Base-by-base conservation (phyloP, 75 land plant species). In the Selaginella moellendorffii region DNA sequence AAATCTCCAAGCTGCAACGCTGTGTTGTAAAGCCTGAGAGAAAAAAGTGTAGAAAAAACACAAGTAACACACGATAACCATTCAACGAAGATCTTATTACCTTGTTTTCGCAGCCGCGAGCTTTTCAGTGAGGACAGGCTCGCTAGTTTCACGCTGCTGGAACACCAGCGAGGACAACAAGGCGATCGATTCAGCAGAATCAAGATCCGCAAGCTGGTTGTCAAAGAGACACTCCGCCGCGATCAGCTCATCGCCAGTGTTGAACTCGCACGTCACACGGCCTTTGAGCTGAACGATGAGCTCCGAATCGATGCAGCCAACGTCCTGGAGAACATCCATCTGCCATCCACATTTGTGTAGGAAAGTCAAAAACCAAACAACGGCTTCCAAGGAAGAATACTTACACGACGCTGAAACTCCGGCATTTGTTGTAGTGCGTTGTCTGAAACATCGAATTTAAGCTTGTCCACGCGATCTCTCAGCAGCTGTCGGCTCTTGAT, bases 211-310 rank as follows among this genome's bases (percentile, higher is more conserved):
- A 26, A 93, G 65, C 54, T 93, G 99, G 67, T 93, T 93, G 59
- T 93, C 96, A 73, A 93, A 93, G 19, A 93, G 67, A 62, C 96
- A 89, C 65, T 93, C 96, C n/a, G 96, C 86, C 59, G 90, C 88
- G 54, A 89, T 86, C 67, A 93, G 76, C 76, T 93, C 99, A 74
- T 93, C 99, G 30, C 99, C 87, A 53, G 90, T 90, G 68, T 93
- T 93, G 77, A 93, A 86, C 76, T 93, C 99, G 78, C 96, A 93
- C 19, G 99, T 90, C 27, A 89, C 96, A 18, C 99, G 87, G 10
- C 99, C 96, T 74, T 93, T 93, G 0, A 93, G 79, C 67, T 89
- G 96, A 60, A 93, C 99, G 23, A 86, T 84, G 64, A 86, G 83
- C 30, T 93, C 99, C 31, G 59, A 66, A 73, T 93, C 87, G 31